These are phyloP conservation scores for Falciphora oryzae DNA, from an alignment of 2,329 filamentous ascomycete species.

Conservation along the genomic window DNA sequence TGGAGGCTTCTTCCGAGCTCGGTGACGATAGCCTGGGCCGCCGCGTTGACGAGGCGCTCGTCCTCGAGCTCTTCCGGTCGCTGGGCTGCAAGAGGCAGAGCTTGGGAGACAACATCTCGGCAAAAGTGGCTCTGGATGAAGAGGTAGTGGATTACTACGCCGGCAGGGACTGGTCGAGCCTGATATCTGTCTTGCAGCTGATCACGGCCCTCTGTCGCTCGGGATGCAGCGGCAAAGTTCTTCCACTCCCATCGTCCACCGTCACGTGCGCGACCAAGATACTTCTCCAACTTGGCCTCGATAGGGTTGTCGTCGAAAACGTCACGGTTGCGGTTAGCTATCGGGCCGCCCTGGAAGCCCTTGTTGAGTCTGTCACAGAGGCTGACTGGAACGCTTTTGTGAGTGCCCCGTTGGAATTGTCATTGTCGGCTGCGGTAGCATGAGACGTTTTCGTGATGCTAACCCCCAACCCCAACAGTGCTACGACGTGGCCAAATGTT, in stretches of 20 bases:
- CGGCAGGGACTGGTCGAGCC: slow-evolving; percentile 37
- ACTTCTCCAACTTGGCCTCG: slow-evolving; percentile 50
- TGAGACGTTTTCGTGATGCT: slow-evolving; percentile 13
- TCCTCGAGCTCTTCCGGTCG: slow-evolving; percentile 49
- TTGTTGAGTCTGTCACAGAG: slow-evolving; percentile 37
- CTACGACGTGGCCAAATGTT: slow-evolving; percentile 37
- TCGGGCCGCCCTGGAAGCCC: slow-evolving; percentile 35
- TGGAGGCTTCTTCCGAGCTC: background rate
- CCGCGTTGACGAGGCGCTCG: slow-evolving; percentile 4
- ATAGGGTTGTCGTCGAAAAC: slow-evolving; percentile 41
- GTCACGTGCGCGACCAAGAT: slow-evolving; percentile 36
- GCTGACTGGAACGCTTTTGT: slow-evolving; percentile 31
- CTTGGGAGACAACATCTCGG: slow-evolving; percentile 20
- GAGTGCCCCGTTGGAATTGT: slow-evolving; percentile 17
- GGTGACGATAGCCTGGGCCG: background rate
- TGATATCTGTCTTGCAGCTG: slow-evolving; percentile 38
- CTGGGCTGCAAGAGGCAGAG: slow-evolving; percentile 52
- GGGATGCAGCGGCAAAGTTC: background rate
- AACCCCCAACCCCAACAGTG: slow-evolving; percentile 31
- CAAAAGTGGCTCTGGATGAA: slow-evolving; percentile 15
- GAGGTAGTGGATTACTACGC: slow-evolving; percentile 19
- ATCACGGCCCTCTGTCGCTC: slow-evolving; percentile 21
- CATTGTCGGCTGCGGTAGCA: slow-evolving; percentile 23
- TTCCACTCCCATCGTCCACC: slow-evolving; percentile 15
- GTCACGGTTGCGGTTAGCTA: slow-evolving; percentile 33